phyloP scores from a whole-genome alignment of 768 basidiomycete genomes.

The Dioszegia aurantiaca region DNA sequence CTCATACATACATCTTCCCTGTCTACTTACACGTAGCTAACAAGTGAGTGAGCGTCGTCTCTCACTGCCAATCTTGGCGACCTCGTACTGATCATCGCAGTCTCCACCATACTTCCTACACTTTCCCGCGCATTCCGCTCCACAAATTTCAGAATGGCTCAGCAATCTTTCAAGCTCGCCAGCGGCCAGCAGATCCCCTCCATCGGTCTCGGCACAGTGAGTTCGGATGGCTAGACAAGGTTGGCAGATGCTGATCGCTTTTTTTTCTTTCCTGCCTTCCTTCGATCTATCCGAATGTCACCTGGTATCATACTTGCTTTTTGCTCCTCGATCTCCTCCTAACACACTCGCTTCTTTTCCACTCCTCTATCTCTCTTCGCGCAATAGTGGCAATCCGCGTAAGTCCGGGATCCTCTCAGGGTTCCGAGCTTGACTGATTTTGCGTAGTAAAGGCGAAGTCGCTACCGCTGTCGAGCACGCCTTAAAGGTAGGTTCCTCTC shows the following conservation, averaged over 20 bases:
- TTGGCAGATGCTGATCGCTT: slow-evolving; percentile 1
- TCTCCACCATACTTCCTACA: slow-evolving; percentile 15
- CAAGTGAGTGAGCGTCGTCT: not conserved
- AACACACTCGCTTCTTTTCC: slow-evolving; percentile 1
- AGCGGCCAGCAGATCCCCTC: slow-evolving; percentile 66
- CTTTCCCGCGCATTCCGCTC: slow-evolving; percentile 15
- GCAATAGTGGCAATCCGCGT: slow-evolving; percentile 44
- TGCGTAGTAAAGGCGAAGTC: slow-evolving; percentile 37
- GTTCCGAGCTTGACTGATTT: not conserved
- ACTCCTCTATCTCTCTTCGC: too few species aligned
- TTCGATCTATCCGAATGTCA: not conserved
- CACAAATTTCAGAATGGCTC: slow-evolving; percentile 28
- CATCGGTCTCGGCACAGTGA: slow-evolving; percentile 62
- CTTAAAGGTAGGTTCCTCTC: slow-evolving; percentile 33
- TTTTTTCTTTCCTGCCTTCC: slow-evolving; percentile 2
- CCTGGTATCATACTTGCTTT: not conserved
- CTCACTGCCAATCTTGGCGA: not conserved
- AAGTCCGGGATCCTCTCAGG: slow-evolving; percentile 19
- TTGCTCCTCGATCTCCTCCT: not conserved
- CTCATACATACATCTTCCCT: too few species aligned
- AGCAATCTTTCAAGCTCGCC: slow-evolving; percentile 46
- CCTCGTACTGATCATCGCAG: not conserved
- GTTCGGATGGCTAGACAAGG: slow-evolving; percentile 8
- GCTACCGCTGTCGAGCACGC: slow-evolving; percentile 48
- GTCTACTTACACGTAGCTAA: too few species aligned